phyloP scores from a whole-genome alignment of 352 stramenopile species.

The Phytophthora nicotianae region DNA sequence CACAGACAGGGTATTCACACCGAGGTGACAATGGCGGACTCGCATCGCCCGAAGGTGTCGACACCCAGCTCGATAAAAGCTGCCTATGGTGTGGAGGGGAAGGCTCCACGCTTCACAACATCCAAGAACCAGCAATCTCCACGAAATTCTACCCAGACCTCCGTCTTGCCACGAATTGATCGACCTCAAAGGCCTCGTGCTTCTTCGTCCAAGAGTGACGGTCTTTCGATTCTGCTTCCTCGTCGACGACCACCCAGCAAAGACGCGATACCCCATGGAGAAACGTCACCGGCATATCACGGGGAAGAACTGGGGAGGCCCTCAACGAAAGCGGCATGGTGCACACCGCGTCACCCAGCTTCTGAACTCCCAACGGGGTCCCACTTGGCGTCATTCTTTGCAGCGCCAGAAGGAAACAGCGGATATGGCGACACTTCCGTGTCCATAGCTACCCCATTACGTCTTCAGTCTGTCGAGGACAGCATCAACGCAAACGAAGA shows the following conservation, averaged over 20 bases:
- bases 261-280: constrained; percentile 7
- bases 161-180: constrained; percentile 48
- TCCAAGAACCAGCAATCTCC: constrained; percentile 38
- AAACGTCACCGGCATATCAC: constrained; percentile 44
- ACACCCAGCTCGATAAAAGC: constrained; percentile 27
- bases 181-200: constrained; percentile 10
- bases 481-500: constrained; percentile 46
- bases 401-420: constrained; percentile 10
- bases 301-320: constrained; percentile 30
- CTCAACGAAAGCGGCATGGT: constrained; percentile 56
- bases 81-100: constrained; percentile 27
- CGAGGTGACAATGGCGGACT: constrained; percentile 34
- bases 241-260: constrained; percentile 21
- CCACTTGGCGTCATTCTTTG: constrained; percentile 49
- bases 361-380: constrained; percentile 19
- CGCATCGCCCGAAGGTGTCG: constrained; percentile 28
- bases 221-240: constrained; percentile 22
- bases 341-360: constrained; percentile 51
- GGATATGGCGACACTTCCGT: constrained; percentile 1
- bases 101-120: constrained; percentile 9
- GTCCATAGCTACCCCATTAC: constrained; percentile 32
- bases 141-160: constrained; percentile 8
- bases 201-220: constrained; percentile 14
- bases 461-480: constrained; percentile 53
- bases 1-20: neutral